phyloP scores from a whole-genome alignment of 805 yeast genomes.

The Ogataea paradorogensis region DNA sequence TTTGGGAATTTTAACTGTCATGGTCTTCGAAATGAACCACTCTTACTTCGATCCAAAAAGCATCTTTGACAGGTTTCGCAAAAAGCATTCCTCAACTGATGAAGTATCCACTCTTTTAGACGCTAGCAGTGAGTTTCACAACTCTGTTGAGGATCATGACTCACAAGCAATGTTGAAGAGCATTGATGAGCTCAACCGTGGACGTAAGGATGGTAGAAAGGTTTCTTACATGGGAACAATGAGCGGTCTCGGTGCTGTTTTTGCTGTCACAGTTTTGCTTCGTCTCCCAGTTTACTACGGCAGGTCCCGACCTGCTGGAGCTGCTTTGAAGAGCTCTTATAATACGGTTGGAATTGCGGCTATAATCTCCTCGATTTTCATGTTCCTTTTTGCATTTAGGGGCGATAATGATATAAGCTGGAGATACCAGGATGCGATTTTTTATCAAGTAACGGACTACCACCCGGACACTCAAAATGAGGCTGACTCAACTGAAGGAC shows the following conservation, averaged over 20 bases:
- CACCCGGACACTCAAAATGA: slow-evolving; percentile 33
- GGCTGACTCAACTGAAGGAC: slow-evolving; percentile 31
- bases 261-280: slow-evolving; percentile 52
- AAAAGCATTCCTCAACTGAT: not conserved
- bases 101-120: not conserved
- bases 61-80: not conserved
- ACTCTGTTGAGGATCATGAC: not conserved
- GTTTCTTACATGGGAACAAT: slow-evolving; percentile 61
- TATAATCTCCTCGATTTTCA: slow-evolving; percentile 35
- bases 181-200: slow-evolving; percentile 21
- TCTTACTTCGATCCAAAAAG: slow-evolving; percentile 39
- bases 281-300: slow-evolving; percentile 56
- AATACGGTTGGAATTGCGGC: slow-evolving; percentile 44
- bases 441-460: slow-evolving; percentile 30
- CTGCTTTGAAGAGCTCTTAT: slow-evolving; percentile 48
- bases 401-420: slow-evolving; percentile 41
- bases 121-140: not conserved
- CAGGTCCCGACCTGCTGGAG: slow-evolving; percentile 36
- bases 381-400: slow-evolving; percentile 33
- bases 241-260: slow-evolving; percentile 66
- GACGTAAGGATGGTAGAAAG: slow-evolving; percentile 47
- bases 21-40: slow-evolving; percentile 45
- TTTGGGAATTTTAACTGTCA: slow-evolving; percentile 46
- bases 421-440: slow-evolving; percentile 30
- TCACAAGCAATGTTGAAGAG: slow-evolving; percentile 12